Evolutionary conservation across 192 early-diverging fungal species (phyloP).

Genomic region (Spizellomyces sp.): DNA sequence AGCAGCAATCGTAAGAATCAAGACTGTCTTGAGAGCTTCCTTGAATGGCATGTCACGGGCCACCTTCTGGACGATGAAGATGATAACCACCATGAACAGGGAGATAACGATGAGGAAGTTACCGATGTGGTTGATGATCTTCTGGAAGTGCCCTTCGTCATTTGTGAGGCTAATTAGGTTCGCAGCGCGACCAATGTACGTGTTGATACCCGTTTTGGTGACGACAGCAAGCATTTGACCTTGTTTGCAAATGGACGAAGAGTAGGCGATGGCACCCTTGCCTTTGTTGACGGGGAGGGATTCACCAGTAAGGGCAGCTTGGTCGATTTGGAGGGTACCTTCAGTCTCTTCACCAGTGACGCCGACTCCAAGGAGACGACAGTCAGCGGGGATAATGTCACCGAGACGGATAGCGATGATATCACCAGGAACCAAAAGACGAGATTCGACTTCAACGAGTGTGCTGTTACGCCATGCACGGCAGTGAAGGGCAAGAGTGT

Average conservation of each 20-base stretch:
- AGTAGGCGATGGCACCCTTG: constrained; percentile 83
- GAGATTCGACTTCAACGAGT: constrained; percentile 77
- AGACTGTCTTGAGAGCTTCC: constrained; percentile 60
- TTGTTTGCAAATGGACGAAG: constrained; percentile 92
- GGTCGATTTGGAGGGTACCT: constrained; percentile 82
- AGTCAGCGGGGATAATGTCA: constrained; percentile 88
- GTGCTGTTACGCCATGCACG: constrained; percentile 85
- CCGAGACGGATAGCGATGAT: constrained; percentile 83
- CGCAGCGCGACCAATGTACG: constrained; percentile 95
- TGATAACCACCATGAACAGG: constrained; percentile 61
- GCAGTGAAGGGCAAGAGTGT: constrained; percentile 86
- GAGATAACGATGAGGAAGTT: constrained; percentile 89
- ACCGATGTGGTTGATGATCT: constrained; percentile 89
- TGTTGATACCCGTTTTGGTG: constrained; percentile 88
- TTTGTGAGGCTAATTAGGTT: constrained; percentile 89
- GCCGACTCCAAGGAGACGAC: constrained; percentile 69
- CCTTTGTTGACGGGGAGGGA: constrained; percentile 86
- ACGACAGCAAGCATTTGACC: constrained; percentile 92
- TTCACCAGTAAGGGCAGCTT: constrained; percentile 93
- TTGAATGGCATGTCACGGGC: constrained; percentile 44
- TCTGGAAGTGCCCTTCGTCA: constrained; percentile 97
- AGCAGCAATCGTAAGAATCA: constrained; percentile 92
- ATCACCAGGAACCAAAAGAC: constrained; percentile 85
- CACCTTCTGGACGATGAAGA: constrained; percentile 71
- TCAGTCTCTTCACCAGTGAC: constrained; percentile 71